phyloP scores from a whole-genome alignment of 208 protist species.

The Giardia duodenalis region DNA sequence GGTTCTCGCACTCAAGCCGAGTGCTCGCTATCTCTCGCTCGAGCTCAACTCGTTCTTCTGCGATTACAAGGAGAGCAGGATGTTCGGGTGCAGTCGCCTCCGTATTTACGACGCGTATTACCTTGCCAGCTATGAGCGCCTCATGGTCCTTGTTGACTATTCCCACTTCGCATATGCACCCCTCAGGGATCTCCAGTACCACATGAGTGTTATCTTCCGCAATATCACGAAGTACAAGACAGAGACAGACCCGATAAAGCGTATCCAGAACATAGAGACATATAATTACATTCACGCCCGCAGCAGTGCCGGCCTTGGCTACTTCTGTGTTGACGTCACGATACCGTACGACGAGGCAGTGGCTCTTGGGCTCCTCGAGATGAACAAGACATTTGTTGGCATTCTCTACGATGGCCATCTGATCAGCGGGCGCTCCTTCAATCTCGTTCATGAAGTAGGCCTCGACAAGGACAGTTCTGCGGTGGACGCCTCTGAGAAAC shows the following conservation, averaged over 20 bases:
- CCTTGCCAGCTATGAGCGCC: too few relatives aligned
- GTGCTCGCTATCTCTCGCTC: not conserved
- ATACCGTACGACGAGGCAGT: not conserved
- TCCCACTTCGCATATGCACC: too few relatives aligned
- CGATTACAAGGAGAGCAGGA: not conserved
- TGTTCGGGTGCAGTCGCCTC: not conserved
- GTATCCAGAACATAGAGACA: not conserved
- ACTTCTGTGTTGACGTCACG: not conserved
- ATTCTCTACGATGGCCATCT: not conserved
- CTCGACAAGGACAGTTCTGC: not conserved
- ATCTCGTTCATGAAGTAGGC: not conserved
- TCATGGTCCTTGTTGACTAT: too few relatives aligned
- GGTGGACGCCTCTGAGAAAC: not conserved
- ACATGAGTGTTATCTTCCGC: not conserved
- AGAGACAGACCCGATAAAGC: not conserved
- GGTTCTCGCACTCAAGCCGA: not conserved
- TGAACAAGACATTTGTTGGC: not conserved
- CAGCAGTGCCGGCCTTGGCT: not conserved
- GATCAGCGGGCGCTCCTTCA: not conserved
- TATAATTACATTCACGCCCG: not conserved
- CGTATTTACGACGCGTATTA: not conserved
- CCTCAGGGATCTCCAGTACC: not conserved
- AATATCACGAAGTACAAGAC: not conserved
- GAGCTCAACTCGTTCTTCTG: not conserved
- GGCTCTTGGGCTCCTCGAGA: not conserved